A percentile compares a stretch with the other conserved stretches of the same genome.
phyloP scores from a whole-genome alignment of 495 filamentous ascomycete genomes.

The Haplographium delicatum region DNA sequence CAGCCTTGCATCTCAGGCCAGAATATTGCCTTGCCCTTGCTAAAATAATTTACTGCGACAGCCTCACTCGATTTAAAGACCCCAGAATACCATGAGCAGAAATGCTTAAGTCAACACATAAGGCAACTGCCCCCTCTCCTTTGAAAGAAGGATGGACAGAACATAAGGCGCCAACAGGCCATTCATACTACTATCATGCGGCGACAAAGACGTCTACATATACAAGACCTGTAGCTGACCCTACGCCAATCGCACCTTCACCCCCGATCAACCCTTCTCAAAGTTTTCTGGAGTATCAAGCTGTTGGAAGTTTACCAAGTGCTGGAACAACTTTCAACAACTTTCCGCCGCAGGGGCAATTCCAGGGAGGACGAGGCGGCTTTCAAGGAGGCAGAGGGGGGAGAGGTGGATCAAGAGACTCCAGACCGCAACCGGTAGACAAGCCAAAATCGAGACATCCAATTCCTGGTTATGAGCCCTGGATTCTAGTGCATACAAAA shows the following conservation, averaged over 20 bases:
- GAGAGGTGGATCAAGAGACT: conserved; percentile 16
- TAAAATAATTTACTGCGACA: conserved; percentile 3
- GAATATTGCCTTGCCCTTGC: conserved; percentile 4
- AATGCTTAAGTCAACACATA: conserved; percentile 64
- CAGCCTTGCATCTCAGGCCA: not conserved
- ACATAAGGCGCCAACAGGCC: conserved; percentile 85
- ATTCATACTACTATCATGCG: conserved; percentile 86
- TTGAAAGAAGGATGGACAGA: conserved; percentile 84
- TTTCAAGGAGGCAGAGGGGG: conserved; percentile 31
- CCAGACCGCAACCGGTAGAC: conserved; percentile 58
- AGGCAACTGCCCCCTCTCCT: conserved; percentile 45
- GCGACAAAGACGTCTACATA: conserved; percentile 85
- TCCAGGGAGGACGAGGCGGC: conserved; percentile 27
- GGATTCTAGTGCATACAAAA: conserved; percentile 89
- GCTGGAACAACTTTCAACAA: conserved; percentile 37
- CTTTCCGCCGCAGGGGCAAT: conserved; percentile 24
- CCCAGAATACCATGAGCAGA: conserved; percentile 2
- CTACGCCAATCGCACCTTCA: conserved; percentile 18
- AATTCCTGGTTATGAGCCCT: conserved; percentile 81
- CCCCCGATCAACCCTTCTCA: conserved; percentile 29
- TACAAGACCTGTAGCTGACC: conserved; percentile 51
- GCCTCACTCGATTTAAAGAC: not conserved
- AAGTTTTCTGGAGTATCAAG: conserved; percentile 40
- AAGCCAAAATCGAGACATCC: conserved; percentile 72
- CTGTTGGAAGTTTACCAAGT: conserved; percentile 32